These are phyloP conservation scores for Cladorrhinum samala DNA, from an alignment of 495 filamentous ascomycete species.

Conservation along the genomic window DNA sequence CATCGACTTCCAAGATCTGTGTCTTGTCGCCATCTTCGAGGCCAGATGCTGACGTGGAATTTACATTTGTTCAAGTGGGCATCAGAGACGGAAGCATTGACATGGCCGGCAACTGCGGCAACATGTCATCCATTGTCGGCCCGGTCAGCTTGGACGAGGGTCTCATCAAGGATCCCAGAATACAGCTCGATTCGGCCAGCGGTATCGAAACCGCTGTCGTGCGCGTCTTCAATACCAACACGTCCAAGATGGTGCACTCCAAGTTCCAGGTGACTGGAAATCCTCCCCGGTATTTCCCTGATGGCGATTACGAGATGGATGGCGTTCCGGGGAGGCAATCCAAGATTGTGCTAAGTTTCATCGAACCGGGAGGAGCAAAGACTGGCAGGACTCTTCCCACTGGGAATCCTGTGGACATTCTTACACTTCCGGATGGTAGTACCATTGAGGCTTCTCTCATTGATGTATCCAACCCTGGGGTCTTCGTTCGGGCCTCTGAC, in stretches of 20 bases:
- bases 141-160: conserved; percentile 56
- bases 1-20: conserved; percentile 65
- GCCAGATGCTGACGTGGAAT: conserved; percentile 58
- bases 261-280: conserved; percentile 42
- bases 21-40: conserved; percentile 47
- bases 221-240: conserved; percentile 46
- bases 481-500: conserved; percentile 53
- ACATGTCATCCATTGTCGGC: conserved; percentile 63
- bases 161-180: conserved; percentile 27
- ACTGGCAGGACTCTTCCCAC: conserved; percentile 64
- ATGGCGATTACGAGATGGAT: conserved; percentile 57
- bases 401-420: conserved; percentile 46
- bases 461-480: conserved; percentile 62
- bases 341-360: conserved; percentile 54
- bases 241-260: conserved; percentile 41
- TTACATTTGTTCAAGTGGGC: conserved; percentile 65
- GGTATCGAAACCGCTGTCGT: conserved; percentile 32
- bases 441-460: conserved; percentile 42
- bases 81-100: conserved; percentile 54
- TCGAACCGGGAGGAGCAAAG: conserved; percentile 60
- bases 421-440: conserved; percentile 48
- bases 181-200: conserved; percentile 18
- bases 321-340: conserved; percentile 58
- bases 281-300: conserved; percentile 33
- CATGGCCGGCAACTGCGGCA: conserved; percentile 66